phyloP scores from a whole-genome alignment of 305 asterid species.

The Stenogyne calaminthoides region DNA sequence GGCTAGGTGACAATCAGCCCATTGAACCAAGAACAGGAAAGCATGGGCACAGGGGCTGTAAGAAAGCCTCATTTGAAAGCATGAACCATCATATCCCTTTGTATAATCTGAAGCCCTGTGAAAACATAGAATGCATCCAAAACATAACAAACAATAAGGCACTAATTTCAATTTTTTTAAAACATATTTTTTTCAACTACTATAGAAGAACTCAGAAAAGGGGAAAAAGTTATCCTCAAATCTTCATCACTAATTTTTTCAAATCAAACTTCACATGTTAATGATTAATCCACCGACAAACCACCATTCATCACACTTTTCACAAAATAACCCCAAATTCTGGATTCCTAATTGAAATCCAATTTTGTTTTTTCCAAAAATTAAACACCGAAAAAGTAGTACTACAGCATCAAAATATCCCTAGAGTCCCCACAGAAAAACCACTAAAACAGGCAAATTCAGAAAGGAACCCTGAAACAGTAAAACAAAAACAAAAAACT shows the following conservation, averaged over 20 bases:
- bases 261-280: neutral
- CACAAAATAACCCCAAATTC: neutral
- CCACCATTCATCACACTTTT: neutral
- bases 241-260: neutral
- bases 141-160: neutral
- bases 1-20: conserved; percentile 92
- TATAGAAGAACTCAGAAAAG: neutral
- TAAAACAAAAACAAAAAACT: neutral
- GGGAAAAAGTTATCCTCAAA: neutral
- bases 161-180: neutral
- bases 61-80: conserved; percentile 93
- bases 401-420: too few species aligned
- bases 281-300: conserved; percentile 9
- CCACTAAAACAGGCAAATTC: neutral
- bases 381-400: neutral
- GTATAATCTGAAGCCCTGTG: conserved; percentile 75
- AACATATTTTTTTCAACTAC: neutral
- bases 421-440: neutral
- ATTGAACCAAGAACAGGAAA: conserved; percentile 79
- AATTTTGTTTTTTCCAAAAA: neutral
- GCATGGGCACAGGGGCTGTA: conserved; percentile 89
- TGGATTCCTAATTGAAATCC: neutral
- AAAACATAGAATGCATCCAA: neutral
- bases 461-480: neutral
- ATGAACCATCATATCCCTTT: conserved; percentile 68